Conservation (phyloP, 441 rosid species). For the Pelargonium australe region DNA sequence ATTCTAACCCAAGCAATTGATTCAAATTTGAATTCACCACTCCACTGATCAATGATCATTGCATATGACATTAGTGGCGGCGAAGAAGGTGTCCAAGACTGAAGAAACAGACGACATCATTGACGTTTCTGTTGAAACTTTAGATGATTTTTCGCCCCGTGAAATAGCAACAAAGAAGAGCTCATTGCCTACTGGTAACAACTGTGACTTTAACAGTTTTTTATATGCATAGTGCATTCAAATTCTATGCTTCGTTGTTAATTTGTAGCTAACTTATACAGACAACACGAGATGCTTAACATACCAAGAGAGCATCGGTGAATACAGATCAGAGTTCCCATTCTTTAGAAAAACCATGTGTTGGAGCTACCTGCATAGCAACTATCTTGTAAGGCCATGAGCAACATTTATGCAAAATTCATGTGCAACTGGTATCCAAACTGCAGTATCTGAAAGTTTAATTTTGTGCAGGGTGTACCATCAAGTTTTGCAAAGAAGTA, state of each 20-base stretch:
- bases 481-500: background rate
- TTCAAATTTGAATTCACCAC: background rate
- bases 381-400: background rate
- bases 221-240: no score
- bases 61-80: background rate
- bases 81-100: background rate
- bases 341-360: background rate
- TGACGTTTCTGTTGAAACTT: background rate
- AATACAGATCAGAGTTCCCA: background rate
- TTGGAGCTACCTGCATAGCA: background rate
- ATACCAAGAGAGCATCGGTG: background rate
- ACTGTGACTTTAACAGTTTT: no score
- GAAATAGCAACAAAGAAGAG: no score
- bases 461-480: constrained; percentile 17
- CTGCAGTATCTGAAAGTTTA: no score
- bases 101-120: background rate
- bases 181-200: no score
- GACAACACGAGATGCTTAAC: background rate
- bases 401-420: background rate
- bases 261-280: background rate
- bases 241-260: background rate
- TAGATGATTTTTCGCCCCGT: background rate
- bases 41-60: background rate
- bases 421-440: background rate
- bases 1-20: background rate